These are phyloP conservation scores for Begonia fuchsioides DNA, from an alignment of 306 rosid genomes.

Conservation along the genomic window DNA sequence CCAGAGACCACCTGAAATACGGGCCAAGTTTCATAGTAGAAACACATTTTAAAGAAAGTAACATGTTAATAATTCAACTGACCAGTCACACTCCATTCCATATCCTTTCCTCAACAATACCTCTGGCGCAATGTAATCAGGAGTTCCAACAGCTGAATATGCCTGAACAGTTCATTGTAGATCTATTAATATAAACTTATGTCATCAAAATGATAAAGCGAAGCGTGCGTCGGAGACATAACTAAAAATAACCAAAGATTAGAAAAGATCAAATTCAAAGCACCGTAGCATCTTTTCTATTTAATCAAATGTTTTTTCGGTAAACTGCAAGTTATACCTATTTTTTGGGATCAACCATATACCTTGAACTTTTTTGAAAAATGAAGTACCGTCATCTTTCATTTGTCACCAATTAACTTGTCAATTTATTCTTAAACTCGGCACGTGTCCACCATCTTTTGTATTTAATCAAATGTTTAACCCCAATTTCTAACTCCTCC, in stretches of 20 bases:
- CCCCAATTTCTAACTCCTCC: no score
- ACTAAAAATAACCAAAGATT: no score
- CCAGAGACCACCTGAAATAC: constrained; percentile 78
- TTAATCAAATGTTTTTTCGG: no score
- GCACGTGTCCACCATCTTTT: background rate
- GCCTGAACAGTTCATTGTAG: constrained; percentile 33
- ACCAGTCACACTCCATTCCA: constrained; percentile 91
- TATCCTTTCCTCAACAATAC: constrained; percentile 74
- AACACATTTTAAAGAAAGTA: constrained; percentile 3
- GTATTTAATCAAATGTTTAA: background rate
- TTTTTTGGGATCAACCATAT: no score
- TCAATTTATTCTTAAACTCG: background rate
- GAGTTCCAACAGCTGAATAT: constrained; percentile 84
- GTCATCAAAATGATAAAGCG: no score
- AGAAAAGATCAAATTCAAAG: no score
- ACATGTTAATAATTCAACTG: constrained; percentile 9
- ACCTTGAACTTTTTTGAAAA: no score
- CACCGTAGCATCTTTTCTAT: no score
- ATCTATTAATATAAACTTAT: constrained; percentile 6
- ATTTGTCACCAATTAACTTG: no score
- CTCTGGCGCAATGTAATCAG: constrained; percentile 87
- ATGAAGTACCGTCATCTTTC: no score
- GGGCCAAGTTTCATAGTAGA: constrained; percentile 4
- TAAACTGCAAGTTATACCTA: no score
- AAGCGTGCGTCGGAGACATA: no score